Evolutionary conservation across 2,329 filamentous ascomycete species (phyloP).

Genomic region (Shiraia sp.): DNA sequence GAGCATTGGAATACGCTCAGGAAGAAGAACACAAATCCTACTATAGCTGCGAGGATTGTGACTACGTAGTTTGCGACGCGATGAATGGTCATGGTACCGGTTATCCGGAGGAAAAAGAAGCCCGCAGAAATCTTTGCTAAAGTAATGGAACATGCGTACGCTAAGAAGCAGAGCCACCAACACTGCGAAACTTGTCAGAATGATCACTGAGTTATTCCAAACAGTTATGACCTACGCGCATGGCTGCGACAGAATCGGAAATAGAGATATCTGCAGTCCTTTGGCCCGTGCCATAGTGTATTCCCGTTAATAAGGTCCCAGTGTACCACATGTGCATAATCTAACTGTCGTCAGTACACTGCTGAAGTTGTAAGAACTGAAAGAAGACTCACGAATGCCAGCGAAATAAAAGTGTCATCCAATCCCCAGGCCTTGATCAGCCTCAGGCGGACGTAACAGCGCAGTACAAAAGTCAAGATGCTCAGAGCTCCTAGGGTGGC

Average conservation of each 20-base stretch:
- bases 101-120: constrained; percentile 56
- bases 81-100: constrained; percentile 46
- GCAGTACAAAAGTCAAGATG: constrained; percentile 13
- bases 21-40: constrained; percentile 53
- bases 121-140: constrained; percentile 51
- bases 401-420: constrained; percentile 19
- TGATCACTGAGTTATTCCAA: not conserved
- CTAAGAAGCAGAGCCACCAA: constrained; percentile 17
- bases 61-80: constrained; percentile 49
- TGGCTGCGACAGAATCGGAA: constrained; percentile 11
- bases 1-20: constrained; percentile 55
- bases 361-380: not conserved
- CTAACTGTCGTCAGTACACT: not conserved
- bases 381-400: constrained; percentile 12
- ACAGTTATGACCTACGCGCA: constrained; percentile 5
- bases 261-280: constrained; percentile 12
- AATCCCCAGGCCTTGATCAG: constrained; percentile 15
- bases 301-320: constrained; percentile 11
- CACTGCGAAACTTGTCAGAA: constrained; percentile 4
- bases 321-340: constrained; percentile 16
- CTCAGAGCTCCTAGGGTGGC: constrained; percentile 11
- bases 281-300: constrained; percentile 16
- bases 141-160: constrained; percentile 12
- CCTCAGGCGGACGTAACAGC: constrained; percentile 15
- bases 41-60: constrained; percentile 45